These are phyloP conservation scores for Geotrichum histeridarum DNA, from an alignment of 1,139 yeast genomes.

Conservation along the genomic window DNA sequence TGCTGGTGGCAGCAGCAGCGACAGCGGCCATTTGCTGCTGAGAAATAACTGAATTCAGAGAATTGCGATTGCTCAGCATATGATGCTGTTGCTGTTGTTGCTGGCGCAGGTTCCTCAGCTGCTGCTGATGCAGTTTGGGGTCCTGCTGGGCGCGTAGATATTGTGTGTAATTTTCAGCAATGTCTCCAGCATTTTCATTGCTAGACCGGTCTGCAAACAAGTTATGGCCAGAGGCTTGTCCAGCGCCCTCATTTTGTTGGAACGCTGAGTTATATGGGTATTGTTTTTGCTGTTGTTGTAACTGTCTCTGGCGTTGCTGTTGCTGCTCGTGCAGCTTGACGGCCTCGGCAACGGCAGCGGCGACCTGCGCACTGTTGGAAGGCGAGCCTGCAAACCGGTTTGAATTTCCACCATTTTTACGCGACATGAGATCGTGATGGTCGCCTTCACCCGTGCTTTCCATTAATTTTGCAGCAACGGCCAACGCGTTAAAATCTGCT, in stretches of 20 bases:
- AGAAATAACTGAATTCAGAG: neutral
- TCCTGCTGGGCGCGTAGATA: conserved; percentile 12
- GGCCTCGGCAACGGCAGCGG: conserved; percentile 7
- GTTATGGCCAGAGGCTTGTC: conserved; percentile 5
- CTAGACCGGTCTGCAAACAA: conserved; percentile 1
- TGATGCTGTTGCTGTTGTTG: conserved; percentile 12
- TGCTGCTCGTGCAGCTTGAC: conserved; percentile 8
- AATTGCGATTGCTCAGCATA: conserved; percentile 1
- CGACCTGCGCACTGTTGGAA: conserved; percentile 7
- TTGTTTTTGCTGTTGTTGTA: conserved; percentile 2
- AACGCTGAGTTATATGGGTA: conserved; percentile 2
- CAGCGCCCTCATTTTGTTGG: conserved; percentile 1
- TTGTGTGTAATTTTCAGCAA: conserved; percentile 12
- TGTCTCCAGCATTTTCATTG: conserved; percentile 1
- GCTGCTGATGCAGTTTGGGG: conserved; percentile 5
- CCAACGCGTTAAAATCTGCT: conserved; percentile 19
- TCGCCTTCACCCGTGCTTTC: conserved; percentile 11
- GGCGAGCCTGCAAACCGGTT: neutral
- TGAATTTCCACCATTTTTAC: neutral
- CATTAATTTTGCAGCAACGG: conserved; percentile 14
- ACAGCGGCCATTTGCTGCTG: conserved; percentile 9
- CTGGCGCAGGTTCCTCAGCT: conserved; percentile 5
- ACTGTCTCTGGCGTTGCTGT: neutral
- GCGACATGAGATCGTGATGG: conserved; percentile 8
- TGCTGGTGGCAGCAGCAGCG: conserved; percentile 5